phyloP scores from a whole-genome alignment of 306 rosid genomes.

The Acacia confusa region DNA sequence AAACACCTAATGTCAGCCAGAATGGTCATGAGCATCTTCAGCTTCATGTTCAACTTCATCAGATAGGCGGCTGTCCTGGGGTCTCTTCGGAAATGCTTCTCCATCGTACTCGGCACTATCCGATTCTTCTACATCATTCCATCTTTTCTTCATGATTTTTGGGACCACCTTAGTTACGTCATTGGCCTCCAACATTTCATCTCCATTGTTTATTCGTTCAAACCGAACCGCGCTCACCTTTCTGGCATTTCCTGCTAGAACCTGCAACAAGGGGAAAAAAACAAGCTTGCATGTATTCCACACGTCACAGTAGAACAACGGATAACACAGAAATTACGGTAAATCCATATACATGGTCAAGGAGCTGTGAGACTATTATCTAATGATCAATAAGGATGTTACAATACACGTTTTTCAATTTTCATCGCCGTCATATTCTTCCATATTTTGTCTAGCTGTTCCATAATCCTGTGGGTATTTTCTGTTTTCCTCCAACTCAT shows the following conservation, averaged over 20 bases:
- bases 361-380: neutral
- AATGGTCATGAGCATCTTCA: slow-evolving; percentile 35
- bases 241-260: slow-evolving; percentile 96
- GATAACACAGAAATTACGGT: neutral
- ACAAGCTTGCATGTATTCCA: neutral
- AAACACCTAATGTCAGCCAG: slow-evolving; percentile 12
- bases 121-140: slow-evolving; percentile 58
- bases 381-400: neutral
- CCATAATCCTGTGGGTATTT: neutral
- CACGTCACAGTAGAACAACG: neutral
- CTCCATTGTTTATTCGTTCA: slow-evolving; percentile 61
- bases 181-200: slow-evolving; percentile 49
- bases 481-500: neutral
- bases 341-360: neutral
- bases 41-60: slow-evolving; percentile 47
- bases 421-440: neutral
- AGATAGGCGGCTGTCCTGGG: slow-evolving; percentile 47
- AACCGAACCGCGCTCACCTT: slow-evolving; percentile 94
- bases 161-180: slow-evolving; percentile 78
- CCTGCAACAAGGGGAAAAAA: slow-evolving; percentile 47
- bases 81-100: slow-evolving; percentile 50
- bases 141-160: slow-evolving; percentile 75
- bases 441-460: neutral
- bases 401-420: neutral
- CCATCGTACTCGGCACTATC: slow-evolving; percentile 60